These are phyloP conservation scores for Blastomyces parvus DNA, from an alignment of 2,329 filamentous ascomycete genomes.

Conservation along the genomic window DNA sequence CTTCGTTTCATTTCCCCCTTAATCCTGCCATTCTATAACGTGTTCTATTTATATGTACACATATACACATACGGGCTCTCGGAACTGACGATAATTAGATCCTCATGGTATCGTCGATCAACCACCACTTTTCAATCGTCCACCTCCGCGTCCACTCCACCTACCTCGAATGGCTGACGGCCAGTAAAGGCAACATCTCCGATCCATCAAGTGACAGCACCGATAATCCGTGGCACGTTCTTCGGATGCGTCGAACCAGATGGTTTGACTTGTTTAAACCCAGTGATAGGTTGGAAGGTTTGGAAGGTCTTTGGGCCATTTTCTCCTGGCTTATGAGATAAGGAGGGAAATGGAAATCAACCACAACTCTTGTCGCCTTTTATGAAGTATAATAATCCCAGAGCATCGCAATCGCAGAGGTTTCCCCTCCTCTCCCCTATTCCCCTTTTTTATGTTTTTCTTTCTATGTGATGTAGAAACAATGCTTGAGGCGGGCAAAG, in stretches of 20 bases:
- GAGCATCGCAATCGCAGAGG: no score
- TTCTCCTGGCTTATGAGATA: constrained; percentile 44
- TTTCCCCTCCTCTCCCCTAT: no score
- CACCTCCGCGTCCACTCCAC: constrained; percentile 48
- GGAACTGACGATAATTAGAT: constrained; percentile 33
- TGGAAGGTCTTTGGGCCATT: constrained; percentile 49
- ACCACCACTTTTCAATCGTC: constrained; percentile 53
- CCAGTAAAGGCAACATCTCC: constrained; percentile 30
- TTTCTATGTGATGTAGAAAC: no score
- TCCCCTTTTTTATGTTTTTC: no score
- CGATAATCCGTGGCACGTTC: constrained; percentile 41
- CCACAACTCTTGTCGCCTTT: not conserved
- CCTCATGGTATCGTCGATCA: constrained; percentile 53
- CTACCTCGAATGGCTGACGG: constrained; percentile 47
- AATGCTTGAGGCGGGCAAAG: no score
- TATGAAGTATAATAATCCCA: not conserved
- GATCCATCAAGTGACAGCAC: constrained; percentile 13
- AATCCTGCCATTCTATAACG: constrained; percentile 4
- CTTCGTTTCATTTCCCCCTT: not conserved
- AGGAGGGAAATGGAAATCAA: not conserved
- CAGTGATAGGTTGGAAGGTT: constrained; percentile 46
- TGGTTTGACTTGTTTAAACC: constrained; percentile 52
- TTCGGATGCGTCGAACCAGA: constrained; percentile 45
- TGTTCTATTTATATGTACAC: not conserved
- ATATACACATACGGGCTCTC: constrained; percentile 6